phyloP scores from a whole-genome alignment of 106 monocot genomes.

The Hemerocallis citrina region DNA sequence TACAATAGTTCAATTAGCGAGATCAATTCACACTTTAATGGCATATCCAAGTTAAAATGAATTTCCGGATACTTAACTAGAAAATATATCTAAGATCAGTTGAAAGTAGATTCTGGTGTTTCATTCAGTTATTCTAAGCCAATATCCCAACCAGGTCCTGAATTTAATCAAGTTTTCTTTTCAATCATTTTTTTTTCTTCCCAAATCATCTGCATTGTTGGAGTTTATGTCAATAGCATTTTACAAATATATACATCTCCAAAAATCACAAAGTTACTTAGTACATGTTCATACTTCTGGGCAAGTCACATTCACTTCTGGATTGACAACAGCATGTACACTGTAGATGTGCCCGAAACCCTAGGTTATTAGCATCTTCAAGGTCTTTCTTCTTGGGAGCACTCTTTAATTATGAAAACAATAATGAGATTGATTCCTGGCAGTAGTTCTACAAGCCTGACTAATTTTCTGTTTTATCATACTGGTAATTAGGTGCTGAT shows the following conservation, averaged over 20 bases:
- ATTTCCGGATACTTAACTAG: no score
- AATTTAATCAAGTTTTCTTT: no score
- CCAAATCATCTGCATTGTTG: background rate
- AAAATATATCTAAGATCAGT: no score
- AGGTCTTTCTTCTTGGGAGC: background rate
- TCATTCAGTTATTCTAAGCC: background rate
- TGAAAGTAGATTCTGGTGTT: background rate
- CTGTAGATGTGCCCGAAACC: background rate
- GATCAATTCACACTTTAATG: no score
- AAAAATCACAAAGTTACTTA: background rate
- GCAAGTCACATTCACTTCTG: background rate
- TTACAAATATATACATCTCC: background rate
- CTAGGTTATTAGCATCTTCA: background rate
- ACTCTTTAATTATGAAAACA: background rate
- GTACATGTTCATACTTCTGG: background rate
- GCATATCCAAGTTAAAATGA: no score
- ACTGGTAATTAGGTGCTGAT: slow-evolving; percentile 61
- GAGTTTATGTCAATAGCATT: background rate
- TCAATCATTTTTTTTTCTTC: background rate
- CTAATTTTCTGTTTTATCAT: no score
- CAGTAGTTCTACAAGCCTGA: no score
- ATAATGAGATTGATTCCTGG: background rate
- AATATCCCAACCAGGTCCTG: background rate
- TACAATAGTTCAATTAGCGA: no score
- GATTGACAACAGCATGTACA: background rate